Conservation (phyloP, 2,329 filamentous ascomycete genomes). For the Coleophoma eucalyptorum region DNA sequence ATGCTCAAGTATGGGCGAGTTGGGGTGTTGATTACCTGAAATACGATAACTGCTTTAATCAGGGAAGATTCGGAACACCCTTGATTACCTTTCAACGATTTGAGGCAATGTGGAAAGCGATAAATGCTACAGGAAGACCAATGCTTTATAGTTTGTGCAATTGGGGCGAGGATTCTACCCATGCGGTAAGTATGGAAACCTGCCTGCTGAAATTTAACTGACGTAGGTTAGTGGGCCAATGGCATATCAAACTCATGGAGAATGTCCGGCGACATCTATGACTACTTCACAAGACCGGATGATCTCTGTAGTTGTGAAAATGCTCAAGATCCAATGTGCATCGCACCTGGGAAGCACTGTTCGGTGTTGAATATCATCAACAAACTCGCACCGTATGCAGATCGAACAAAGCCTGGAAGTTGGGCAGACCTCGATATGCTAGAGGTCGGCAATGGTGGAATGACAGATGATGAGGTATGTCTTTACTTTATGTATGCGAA, state of each 20-base stretch:
- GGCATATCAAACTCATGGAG: constrained; percentile 33
- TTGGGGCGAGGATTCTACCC: constrained; percentile 42
- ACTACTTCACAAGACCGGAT: constrained; percentile 19
- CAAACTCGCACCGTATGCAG: constrained; percentile 3
- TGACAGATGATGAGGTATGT: constrained; percentile 31
- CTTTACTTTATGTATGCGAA: neutral
- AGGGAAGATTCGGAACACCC: constrained; percentile 38
- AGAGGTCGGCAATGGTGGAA: constrained; percentile 11
- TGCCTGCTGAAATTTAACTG: neutral
- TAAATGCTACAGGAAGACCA: constrained; percentile 23
- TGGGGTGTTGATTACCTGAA: constrained; percentile 48
- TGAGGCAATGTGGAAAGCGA: constrained; percentile 25
- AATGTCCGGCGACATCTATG: constrained; percentile 33
- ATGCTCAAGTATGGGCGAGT: constrained; percentile 44
- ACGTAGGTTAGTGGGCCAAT: constrained; percentile 27
- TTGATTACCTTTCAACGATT: constrained; percentile 20
- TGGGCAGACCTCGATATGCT: constrained; percentile 36
- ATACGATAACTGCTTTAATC: constrained; percentile 52
- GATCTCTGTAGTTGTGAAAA: constrained; percentile 14
- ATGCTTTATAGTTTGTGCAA: constrained; percentile 32
- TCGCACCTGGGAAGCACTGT: constrained; percentile 12
- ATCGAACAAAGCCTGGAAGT: constrained; percentile 17
- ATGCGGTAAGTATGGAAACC: constrained; percentile 7
- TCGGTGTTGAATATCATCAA: constrained; percentile 5
- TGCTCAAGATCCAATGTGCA: constrained; percentile 10